A percentile compares a stretch with the other conserved stretches of the same genome.
These are phyloP conservation scores for Neofusicoccum parvum DNA, from an alignment of 2,329 filamentous ascomycete genomes.

Conservation along the genomic window DNA sequence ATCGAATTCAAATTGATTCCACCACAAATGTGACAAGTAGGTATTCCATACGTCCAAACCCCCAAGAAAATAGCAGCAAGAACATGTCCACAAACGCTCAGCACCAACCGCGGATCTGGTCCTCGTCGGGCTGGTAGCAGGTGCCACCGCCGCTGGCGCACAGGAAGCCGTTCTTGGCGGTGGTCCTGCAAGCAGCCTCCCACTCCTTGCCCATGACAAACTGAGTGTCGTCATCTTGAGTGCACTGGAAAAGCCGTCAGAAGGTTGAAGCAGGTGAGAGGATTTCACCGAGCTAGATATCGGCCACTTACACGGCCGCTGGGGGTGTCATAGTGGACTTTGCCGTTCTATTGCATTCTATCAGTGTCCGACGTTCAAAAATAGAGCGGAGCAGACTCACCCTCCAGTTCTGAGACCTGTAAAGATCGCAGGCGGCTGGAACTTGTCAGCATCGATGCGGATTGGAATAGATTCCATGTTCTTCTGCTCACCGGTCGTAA, in stretches of 20 bases:
- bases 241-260: neutral
- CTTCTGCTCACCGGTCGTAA: neutral
- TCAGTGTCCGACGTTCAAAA: too few species aligned
- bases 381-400: too few species aligned
- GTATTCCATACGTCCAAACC: neutral
- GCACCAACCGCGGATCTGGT: conserved; percentile 4
- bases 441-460: too few species aligned
- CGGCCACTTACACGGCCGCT: neutral
- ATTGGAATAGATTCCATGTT: too few species aligned
- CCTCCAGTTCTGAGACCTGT: neutral
- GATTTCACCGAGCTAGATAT: neutral
- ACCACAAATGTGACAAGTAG: neutral
- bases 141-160: neutral
- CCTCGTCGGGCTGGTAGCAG: neutral
- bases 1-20: neutral
- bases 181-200: neutral
- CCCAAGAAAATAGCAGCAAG: neutral
- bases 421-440: neutral
- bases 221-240: neutral
- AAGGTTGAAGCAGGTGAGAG: neutral
- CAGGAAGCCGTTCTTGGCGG: neutral
- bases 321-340: neutral
- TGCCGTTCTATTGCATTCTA: neutral
- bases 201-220: neutral
- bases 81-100: neutral